Percentiles rank a stretch among this genome's conserved stretches.
These are phyloP conservation scores for Hericium erinaceus DNA, from an alignment of 768 basidiomycete genomes.

Conservation along the genomic window DNA sequence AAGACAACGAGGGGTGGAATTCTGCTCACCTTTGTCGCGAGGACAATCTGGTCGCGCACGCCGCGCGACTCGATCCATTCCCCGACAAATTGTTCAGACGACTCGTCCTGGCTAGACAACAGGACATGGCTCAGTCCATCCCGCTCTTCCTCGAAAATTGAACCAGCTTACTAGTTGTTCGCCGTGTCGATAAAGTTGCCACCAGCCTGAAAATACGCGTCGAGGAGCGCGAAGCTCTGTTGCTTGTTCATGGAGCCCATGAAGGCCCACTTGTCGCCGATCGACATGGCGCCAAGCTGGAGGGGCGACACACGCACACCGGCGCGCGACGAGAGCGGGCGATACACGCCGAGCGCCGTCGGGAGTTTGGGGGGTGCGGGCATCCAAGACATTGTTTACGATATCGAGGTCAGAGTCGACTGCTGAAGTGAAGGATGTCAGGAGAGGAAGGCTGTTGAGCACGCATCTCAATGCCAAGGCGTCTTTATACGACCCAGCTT, in stretches of 20 bases:
- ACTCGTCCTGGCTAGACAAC: conserved; percentile 12
- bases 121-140: neutral
- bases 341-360: conserved; percentile 9
- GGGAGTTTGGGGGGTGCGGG: neutral
- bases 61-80: conserved; percentile 28
- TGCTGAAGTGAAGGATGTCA: no score
- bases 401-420: neutral
- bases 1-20: conserved; percentile 6
- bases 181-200: neutral
- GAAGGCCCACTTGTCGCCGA: conserved; percentile 12
- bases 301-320: conserved; percentile 20
- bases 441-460: no score
- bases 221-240: conserved; percentile 28
- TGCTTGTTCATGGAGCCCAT: conserved; percentile 32
- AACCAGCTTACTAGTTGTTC: neutral
- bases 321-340: conserved; percentile 11
- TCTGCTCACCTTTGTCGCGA: conserved; percentile 15
- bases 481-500: no score
- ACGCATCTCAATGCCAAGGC: no score
- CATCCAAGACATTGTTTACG: neutral
- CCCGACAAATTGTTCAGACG: conserved; percentile 26
- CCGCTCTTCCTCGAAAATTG: no score
- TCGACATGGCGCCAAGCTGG: conserved; percentile 16
- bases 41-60: conserved; percentile 27
- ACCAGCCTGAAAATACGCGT: conserved; percentile 25